Conservation (phyloP, 441 rosid species). For the Gossypium gossypioides region DNA sequence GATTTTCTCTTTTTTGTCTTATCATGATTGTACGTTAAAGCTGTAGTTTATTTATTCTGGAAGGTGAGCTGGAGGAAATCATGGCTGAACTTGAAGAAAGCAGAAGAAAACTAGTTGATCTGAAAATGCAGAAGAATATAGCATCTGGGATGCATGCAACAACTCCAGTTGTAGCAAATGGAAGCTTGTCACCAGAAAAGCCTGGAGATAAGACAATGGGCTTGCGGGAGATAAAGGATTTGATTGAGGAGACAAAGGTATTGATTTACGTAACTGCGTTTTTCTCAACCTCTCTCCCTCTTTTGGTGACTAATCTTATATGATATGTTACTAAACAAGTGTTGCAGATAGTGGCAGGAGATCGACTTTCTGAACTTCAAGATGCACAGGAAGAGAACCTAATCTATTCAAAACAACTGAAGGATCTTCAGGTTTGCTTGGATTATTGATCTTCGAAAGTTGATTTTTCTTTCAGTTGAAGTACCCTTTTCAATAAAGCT, state of each 20-base stretch:
- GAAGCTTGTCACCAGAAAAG: slow-evolving; percentile 73
- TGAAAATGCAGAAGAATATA: slow-evolving; percentile 79
- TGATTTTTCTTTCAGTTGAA: slow-evolving; percentile 10
- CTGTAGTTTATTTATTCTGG: slow-evolving; percentile 18
- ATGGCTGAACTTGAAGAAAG: slow-evolving; percentile 85
- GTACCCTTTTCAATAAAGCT: slow-evolving; percentile 11
- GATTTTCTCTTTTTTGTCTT: slow-evolving; percentile 4
- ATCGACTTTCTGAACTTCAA: slow-evolving; percentile 75
- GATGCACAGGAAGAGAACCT: slow-evolving; percentile 63
- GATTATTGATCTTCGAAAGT: slow-evolving; percentile 10
- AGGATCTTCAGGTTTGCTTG: slow-evolving; percentile 59
- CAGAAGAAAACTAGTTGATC: slow-evolving; percentile 71
- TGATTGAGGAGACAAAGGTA: slow-evolving; percentile 76
- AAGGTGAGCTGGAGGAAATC: slow-evolving; percentile 83
- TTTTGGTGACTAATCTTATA: slow-evolving; percentile 15
- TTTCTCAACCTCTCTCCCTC: slow-evolving; percentile 3
- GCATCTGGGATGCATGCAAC: slow-evolving; percentile 48
- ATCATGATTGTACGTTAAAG: slow-evolving; percentile 19
- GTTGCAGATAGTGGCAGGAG: slow-evolving; percentile 62
- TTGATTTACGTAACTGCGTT: slow-evolving; percentile 4
- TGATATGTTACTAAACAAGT: slow-evolving; percentile 25
- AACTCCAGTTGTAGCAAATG: slow-evolving; percentile 49
- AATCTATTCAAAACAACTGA: slow-evolving; percentile 56
- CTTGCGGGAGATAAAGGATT: slow-evolving; percentile 66
- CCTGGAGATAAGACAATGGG: slow-evolving; percentile 53